Evolutionary conservation across 257 asterid species (phyloP).

Genomic region (Jacaranda mimosifolia): DNA sequence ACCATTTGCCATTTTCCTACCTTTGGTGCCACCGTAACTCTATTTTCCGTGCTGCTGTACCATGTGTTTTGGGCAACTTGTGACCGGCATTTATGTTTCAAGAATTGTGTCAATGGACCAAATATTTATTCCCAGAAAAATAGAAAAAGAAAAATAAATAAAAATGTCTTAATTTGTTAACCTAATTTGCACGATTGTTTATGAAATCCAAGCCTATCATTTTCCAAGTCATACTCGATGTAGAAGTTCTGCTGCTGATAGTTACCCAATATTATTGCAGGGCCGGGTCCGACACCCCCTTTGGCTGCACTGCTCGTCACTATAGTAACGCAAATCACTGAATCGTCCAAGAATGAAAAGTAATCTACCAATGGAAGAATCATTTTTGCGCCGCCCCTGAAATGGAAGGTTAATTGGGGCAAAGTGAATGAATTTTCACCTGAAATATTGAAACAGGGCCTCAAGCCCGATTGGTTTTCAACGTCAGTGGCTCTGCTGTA

Average conservation of each 20-base stretch:
- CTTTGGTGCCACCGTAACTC: conserved; percentile 10
- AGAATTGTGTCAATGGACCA: not conserved
- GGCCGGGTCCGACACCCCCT: conserved; percentile 47
- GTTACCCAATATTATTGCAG: conserved; percentile 59
- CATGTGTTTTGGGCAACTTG: too few species aligned
- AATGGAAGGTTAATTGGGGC: conserved; percentile 52
- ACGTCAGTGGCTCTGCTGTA: conserved; percentile 48
- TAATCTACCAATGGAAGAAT: conserved; percentile 55
- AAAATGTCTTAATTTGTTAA: not conserved
- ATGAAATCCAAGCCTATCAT: conserved; percentile 60
- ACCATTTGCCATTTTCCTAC: not conserved
- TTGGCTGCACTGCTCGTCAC: conserved; percentile 13
- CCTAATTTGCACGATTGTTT: conserved; percentile 46
- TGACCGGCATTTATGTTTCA: not conserved
- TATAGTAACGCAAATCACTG: conserved; percentile 58
- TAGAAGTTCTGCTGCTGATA: conserved; percentile 73
- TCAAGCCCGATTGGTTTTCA: conserved; percentile 47
- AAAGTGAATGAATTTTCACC: conserved; percentile 30
- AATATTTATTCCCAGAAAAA: conserved; percentile 1
- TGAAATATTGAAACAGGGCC: conserved; percentile 58
- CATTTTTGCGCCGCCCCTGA: conserved; percentile 65
- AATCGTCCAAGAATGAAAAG: conserved; percentile 49
- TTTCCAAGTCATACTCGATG: conserved; percentile 69
- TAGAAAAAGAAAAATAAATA: not conserved
- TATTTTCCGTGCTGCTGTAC: too few species aligned